Conservation (phyloP, 2,329 filamentous ascomycete species). For the Colletotrichum musicola region DNA sequence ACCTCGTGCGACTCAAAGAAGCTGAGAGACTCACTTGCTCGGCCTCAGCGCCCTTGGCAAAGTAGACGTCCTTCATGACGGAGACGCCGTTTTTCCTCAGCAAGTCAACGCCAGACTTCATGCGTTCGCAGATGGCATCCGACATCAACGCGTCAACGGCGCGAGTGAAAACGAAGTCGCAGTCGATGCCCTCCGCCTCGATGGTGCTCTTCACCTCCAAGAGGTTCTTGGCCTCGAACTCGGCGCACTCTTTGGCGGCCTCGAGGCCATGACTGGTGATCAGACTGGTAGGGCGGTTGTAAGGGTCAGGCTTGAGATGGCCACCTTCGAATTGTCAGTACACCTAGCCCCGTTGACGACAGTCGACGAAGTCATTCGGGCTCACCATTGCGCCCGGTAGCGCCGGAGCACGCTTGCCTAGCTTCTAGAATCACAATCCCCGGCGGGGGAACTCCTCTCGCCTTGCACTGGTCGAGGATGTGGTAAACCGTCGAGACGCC, state of each 20-base stretch:
- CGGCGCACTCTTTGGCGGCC: slow-evolving; percentile 57
- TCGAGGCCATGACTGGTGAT: slow-evolving; percentile 56
- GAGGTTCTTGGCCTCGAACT: slow-evolving; percentile 56
- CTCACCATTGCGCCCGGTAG: slow-evolving; percentile 66
- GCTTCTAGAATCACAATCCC: slow-evolving; percentile 63
- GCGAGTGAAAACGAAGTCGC: slow-evolving; percentile 57
- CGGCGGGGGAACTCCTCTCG: slow-evolving; percentile 44
- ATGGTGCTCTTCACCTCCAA: slow-evolving; percentile 52
- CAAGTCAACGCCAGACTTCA: slow-evolving; percentile 47
- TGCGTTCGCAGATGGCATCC: slow-evolving; percentile 37
- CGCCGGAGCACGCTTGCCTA: slow-evolving; percentile 62
- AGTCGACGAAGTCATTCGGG: slow-evolving; percentile 39
- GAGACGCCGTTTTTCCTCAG: slow-evolving; percentile 46
- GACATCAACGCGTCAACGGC: slow-evolving; percentile 54
- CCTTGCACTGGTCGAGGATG: slow-evolving; percentile 43
- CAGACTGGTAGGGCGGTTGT: slow-evolving; percentile 68
- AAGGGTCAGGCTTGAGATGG: slow-evolving; percentile 63
- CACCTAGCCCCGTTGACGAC: slow-evolving; percentile 57
- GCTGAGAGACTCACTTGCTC: slow-evolving; percentile 44
- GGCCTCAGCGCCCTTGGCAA: slow-evolving; percentile 44
- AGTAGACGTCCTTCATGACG: slow-evolving; percentile 46
- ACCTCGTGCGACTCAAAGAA: slow-evolving; percentile 46
- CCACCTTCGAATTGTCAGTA: slow-evolving; percentile 60
- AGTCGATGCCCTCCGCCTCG: slow-evolving; percentile 55
- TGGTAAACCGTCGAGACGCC: slow-evolving; percentile 40